phyloP scores from a whole-genome alignment of 1,284 basidiomycete genomes.

The Cryptococcus wingfieldii region DNA sequence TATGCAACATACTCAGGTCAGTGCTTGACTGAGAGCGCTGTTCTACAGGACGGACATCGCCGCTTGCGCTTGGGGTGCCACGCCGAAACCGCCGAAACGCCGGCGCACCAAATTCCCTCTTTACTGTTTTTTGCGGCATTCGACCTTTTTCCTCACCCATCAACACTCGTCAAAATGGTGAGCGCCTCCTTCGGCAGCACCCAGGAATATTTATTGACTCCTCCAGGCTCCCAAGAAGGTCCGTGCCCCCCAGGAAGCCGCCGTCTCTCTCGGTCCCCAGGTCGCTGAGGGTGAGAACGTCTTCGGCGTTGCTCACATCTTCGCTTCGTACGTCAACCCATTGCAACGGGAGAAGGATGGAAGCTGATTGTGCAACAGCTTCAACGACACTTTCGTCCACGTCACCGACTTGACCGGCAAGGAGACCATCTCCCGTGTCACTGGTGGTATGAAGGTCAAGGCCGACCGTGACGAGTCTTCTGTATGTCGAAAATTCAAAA shows the following conservation, averaged over 20 bases:
- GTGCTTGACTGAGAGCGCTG: no score
- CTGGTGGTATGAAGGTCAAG: conserved; percentile 99
- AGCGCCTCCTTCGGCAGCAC: no score
- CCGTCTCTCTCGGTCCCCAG: conserved; percentile 86
- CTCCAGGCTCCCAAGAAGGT: conserved; percentile 47
- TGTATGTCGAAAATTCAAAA: conserved; percentile 18
- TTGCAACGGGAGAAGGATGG: neutral
- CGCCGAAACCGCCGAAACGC: no score
- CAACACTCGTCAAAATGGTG: no score
- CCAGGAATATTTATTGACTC: no score
- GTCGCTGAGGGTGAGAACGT: conserved; percentile 92
- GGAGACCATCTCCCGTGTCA: conserved; percentile 98
- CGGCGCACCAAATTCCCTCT: no score
- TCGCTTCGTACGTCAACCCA: conserved; percentile 60
- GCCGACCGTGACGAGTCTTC: conserved; percentile 99
- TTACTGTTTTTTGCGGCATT: no score
- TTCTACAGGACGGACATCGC: no score
- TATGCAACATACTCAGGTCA: no score
- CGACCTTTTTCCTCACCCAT: no score
- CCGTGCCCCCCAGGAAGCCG: conserved; percentile 63
- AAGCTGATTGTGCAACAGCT: conserved; percentile 46
- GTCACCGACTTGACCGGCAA: conserved; percentile 98
- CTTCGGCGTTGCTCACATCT: conserved; percentile 95
- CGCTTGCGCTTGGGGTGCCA: no score
- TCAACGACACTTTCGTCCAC: conserved; percentile 99